phyloP scores from a whole-genome alignment of 2,329 filamentous ascomycete species.

The Thielaviopsis punctulata region DNA sequence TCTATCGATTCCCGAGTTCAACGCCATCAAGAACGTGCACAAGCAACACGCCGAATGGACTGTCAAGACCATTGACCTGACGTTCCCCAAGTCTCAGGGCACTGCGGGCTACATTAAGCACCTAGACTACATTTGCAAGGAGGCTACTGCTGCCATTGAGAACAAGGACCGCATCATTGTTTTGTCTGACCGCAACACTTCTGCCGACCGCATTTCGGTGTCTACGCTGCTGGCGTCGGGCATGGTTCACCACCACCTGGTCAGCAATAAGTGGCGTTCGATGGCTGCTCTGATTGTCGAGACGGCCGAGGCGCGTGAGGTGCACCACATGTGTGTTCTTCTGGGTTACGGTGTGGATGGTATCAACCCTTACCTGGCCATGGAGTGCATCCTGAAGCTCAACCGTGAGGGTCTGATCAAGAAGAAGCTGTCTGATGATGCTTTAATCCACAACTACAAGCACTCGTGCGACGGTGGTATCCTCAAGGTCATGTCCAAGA shows the following conservation, averaged over 20 bases:
- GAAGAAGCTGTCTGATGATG: slow-evolving; percentile 68
- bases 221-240: slow-evolving; percentile 77
- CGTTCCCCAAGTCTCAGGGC: slow-evolving; percentile 75
- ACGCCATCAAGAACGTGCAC: slow-evolving; percentile 63
- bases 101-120: slow-evolving; percentile 71
- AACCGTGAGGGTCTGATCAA: slow-evolving; percentile 84
- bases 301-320: slow-evolving; percentile 88
- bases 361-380: slow-evolving; percentile 84
- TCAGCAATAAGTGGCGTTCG: slow-evolving; percentile 90
- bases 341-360: slow-evolving; percentile 90
- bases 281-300: slow-evolving; percentile 75
- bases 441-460: slow-evolving; percentile 88
- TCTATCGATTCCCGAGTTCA: slow-evolving; percentile 79
- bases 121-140: slow-evolving; percentile 74
- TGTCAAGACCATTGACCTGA: slow-evolving; percentile 79
- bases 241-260: slow-evolving; percentile 88
- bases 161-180: slow-evolving; percentile 72
- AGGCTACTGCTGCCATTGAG: slow-evolving; percentile 68
- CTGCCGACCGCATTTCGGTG: slow-evolving; percentile 64
- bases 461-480: slow-evolving; percentile 93
- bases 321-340: slow-evolving; percentile 97
- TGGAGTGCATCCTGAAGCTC: slow-evolving; percentile 95
- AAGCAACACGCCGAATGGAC: slow-evolving; percentile 63
- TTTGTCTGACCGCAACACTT: slow-evolving; percentile 75
- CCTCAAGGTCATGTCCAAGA: slow-evolving; percentile 97